A percentile compares a stretch with the other conserved stretches of the same genome.
phyloP scores from a whole-genome alignment of 2,329 filamentous ascomycete genomes.

The Sarocladium kiliense region DNA sequence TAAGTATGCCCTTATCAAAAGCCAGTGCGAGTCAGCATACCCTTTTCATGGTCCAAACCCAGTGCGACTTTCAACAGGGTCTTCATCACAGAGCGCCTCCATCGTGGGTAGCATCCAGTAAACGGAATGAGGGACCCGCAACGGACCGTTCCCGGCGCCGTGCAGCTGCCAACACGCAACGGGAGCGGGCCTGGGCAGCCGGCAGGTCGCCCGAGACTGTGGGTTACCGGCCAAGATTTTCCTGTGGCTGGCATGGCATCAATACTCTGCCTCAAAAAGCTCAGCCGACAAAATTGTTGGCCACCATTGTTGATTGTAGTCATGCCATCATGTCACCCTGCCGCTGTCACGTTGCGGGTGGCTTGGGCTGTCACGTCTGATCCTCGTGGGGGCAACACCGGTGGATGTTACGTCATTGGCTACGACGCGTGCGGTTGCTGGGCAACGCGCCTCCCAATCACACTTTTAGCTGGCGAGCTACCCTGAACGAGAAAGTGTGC shows the following conservation, averaged over 20 bases:
- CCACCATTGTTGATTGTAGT: too few species aligned
- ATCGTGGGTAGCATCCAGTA: too few species aligned
- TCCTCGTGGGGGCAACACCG: background rate
- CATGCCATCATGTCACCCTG: too few species aligned
- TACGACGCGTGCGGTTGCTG: constrained; percentile 2
- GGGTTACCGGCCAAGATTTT: too few species aligned
- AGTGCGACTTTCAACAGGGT: too few species aligned
- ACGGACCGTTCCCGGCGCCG: constrained; percentile 7
- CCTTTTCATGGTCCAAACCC: too few species aligned
- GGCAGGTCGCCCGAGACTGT: too few species aligned
- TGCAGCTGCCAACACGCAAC: background rate
- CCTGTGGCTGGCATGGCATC: background rate
- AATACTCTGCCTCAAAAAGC: too few species aligned
- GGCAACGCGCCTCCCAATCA: background rate
- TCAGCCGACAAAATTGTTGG: too few species aligned
- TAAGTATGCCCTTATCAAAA: too few species aligned
- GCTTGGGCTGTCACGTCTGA: background rate
- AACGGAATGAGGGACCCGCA: background rate
- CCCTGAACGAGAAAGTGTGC: background rate
- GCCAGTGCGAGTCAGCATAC: too few species aligned
- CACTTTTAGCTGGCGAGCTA: background rate
- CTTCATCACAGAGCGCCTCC: too few species aligned
- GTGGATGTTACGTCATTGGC: constrained; percentile 8
- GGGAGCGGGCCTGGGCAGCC: constrained; percentile 6
- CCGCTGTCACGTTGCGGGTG: background rate